These are phyloP conservation scores for Ampelocalamus luodianensis DNA, from an alignment of 176 grass and related monocot genomes.

Conservation along the genomic window DNA sequence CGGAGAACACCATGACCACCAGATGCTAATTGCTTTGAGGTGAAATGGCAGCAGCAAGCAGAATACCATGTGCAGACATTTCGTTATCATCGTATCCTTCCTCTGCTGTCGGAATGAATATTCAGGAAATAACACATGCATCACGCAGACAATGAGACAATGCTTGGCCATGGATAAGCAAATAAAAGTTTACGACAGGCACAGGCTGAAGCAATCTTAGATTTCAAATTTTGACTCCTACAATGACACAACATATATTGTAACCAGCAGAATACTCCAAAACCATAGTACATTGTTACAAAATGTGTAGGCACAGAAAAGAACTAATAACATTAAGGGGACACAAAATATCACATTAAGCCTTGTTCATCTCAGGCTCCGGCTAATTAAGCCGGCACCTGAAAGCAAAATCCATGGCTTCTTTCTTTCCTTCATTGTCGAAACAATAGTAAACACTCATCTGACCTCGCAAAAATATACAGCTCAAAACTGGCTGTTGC, in stretches of 20 bases:
- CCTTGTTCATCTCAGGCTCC: slow-evolving; percentile 57
- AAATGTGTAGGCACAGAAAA: slow-evolving; percentile 59
- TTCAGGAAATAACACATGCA: background rate
- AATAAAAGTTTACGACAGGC: background rate
- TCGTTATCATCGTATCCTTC: background rate
- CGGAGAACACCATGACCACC: background rate
- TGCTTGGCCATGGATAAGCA: background rate
- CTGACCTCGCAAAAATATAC: slow-evolving; percentile 66
- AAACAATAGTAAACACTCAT: slow-evolving; percentile 71
- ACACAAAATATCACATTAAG: slow-evolving; percentile 57
- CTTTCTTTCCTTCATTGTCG: slow-evolving; percentile 43
- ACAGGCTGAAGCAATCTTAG: background rate
- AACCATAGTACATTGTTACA: slow-evolving; percentile 61
- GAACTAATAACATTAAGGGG: slow-evolving; percentile 59
- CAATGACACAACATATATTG: slow-evolving; percentile 51
- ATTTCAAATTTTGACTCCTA: slow-evolving; percentile 38
- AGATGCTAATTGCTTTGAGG: background rate
- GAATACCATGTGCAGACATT: background rate
- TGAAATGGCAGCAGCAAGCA: background rate
- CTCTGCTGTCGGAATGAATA: background rate
- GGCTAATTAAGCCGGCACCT: slow-evolving; percentile 36
- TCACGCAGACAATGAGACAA: background rate
- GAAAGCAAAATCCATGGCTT: slow-evolving; percentile 69
- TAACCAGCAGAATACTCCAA: slow-evolving; percentile 54
- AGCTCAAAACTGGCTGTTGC: slow-evolving; percentile 68